Evolutionary conservation across 164 flowering plant species (phyloP).

Genomic region (Euptelea pleiosperma): DNA sequence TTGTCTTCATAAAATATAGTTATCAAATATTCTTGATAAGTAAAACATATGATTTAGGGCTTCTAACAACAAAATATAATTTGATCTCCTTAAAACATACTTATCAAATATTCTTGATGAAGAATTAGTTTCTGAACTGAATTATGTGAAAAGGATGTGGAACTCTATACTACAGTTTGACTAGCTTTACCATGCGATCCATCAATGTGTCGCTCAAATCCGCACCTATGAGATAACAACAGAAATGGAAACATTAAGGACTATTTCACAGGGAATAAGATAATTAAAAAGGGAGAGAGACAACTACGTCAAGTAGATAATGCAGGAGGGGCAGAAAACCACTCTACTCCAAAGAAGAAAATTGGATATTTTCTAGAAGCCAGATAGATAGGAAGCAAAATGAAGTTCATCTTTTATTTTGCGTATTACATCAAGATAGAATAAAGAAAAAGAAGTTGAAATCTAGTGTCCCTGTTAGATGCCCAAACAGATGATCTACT

Average conservation of each 20-base stretch:
- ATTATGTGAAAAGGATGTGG: neutral
- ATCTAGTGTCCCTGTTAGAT: neutral
- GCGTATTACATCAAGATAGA: neutral
- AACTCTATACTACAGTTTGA: neutral
- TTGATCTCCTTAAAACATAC: neutral
- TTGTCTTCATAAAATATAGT: neutral
- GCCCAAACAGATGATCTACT: neutral
- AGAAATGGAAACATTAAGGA: constrained; percentile 8
- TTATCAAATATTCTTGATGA: neutral
- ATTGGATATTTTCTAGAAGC: neutral
- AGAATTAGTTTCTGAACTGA: neutral
- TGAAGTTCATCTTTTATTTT: neutral
- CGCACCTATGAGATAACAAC: constrained; percentile 55
- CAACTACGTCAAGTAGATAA: no score
- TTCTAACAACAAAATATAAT: no score
- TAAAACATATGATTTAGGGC: no score
- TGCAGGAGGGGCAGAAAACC: no score
- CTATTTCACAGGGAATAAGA: neutral
- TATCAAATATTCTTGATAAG: neutral
- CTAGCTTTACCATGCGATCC: constrained; percentile 87
- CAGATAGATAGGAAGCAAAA: neutral
- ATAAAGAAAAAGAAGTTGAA: neutral
- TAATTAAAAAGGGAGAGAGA: neutral
- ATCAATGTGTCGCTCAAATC: constrained; percentile 97
- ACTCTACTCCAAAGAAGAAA: no score